Conservation (phyloP, 257 asterid species). For the Petunia axillaris region DNA sequence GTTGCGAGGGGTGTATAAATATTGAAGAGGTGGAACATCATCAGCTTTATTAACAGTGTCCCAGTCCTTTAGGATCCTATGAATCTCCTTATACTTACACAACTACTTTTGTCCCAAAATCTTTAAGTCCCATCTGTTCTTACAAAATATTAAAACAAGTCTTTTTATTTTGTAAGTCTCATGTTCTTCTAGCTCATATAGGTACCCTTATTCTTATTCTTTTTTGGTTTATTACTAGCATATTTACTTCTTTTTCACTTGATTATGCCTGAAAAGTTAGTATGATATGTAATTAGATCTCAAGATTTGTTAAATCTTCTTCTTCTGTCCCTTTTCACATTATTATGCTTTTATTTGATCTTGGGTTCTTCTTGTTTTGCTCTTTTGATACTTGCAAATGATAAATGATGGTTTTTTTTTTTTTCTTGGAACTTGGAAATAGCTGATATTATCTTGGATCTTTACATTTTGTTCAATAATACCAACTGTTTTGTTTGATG, state of each 20-base stretch:
- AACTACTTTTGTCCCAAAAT: background rate
- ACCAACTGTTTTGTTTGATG: background rate
- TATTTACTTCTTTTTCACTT: background rate
- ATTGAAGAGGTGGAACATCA: conserved; percentile 22
- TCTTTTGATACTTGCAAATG: background rate
- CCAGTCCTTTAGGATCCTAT: conserved; percentile 17
- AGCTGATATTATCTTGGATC: background rate
- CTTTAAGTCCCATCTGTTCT: background rate
- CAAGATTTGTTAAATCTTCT: background rate
- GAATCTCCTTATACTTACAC: conserved; percentile 23
- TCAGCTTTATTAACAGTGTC: conserved; percentile 14
- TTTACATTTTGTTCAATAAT: conserved; percentile 4
- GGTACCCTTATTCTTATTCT: conserved; percentile 9
- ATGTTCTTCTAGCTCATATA: background rate
- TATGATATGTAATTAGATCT: conserved; percentile 17
- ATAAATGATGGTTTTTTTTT: conserved; percentile 8
- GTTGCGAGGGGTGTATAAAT: too few relatives aligned
- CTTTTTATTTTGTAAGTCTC: background rate
- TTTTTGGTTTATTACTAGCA: conserved; percentile 9
- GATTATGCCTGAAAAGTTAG: conserved; percentile 18
- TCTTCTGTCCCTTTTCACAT: background rate
- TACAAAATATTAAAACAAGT: too few relatives aligned
- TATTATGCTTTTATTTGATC: conserved; percentile 14
- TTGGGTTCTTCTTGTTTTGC: background rate
- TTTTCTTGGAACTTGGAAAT: background rate